A percentile compares a stretch with the other conserved stretches of the same genome.
phyloP scores from a whole-genome alignment of 140 eudicot species.

The Flaveria floridana region DNA sequence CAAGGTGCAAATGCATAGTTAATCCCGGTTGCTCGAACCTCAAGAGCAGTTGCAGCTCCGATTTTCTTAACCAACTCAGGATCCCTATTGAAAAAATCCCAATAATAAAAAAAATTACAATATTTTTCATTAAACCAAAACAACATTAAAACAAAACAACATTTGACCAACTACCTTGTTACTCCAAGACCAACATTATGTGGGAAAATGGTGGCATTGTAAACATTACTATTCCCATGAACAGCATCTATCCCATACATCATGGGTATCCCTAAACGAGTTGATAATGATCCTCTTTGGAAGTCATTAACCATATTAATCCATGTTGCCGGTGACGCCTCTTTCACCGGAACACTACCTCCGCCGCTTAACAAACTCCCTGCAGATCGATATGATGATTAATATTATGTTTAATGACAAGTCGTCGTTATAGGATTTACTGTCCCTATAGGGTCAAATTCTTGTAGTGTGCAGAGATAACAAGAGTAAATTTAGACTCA shows the following conservation, averaged over 20 bases:
- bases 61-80: conserved; percentile 49
- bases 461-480: no score
- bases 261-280: conserved; percentile 58
- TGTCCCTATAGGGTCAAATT: no score
- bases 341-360: conserved; percentile 43
- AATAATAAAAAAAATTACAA: not conserved
- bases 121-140: not conserved
- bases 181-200: conserved; percentile 63
- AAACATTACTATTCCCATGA: conserved; percentile 58
- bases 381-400: conserved; percentile 2
- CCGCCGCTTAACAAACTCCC: conserved; percentile 60
- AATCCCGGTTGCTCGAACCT: conserved; percentile 62
- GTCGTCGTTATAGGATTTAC: no score
- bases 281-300: conserved; percentile 50
- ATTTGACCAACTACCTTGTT: conserved; percentile 38
- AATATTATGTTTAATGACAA: no score
- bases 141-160: not conserved
- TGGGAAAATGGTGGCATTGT: conserved; percentile 57
- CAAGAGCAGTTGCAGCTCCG: conserved; percentile 67
- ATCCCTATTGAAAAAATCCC: conserved; percentile 38
- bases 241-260: conserved; percentile 64
- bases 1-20: conserved; percentile 67
- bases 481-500: not conserved
- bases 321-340: conserved; percentile 47
- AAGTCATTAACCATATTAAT: conserved; percentile 49